Evolutionary conservation across 1,284 basidiomycete species (phyloP).

Genomic region (Volvariella volvacea): DNA sequence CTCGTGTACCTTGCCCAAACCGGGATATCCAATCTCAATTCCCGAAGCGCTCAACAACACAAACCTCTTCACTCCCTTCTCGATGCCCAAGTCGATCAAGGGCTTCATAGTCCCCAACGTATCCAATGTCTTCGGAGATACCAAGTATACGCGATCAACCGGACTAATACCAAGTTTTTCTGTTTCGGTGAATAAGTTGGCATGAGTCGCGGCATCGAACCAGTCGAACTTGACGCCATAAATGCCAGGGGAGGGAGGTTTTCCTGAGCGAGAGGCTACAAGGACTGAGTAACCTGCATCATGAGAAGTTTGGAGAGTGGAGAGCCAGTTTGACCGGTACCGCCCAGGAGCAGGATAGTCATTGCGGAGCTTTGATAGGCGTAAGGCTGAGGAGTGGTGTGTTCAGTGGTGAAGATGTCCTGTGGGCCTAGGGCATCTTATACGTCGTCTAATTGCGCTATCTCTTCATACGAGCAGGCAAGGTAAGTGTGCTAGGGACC

Average conservation of each 20-base stretch:
- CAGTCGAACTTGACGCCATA: slow-evolving; percentile 19
- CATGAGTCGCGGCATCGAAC: slow-evolving; percentile 15
- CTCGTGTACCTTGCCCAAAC: slow-evolving; percentile 8
- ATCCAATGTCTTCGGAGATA: slow-evolving; percentile 15
- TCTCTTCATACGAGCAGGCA: too few species aligned
- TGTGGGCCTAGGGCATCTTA: too few species aligned
- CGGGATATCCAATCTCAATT: neutral
- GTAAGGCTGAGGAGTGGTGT: too few species aligned
- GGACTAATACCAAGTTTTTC: neutral
- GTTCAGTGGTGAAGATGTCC: too few species aligned
- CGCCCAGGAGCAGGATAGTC: slow-evolving; percentile 17
- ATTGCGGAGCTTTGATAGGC: too few species aligned
- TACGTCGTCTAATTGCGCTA: too few species aligned
- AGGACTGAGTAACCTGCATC: slow-evolving; percentile 10
- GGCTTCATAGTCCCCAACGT: slow-evolving; percentile 15
- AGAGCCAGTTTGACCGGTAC: slow-evolving; percentile 15
- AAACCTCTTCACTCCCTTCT: slow-evolving; percentile 1
- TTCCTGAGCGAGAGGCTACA: slow-evolving; percentile 14
- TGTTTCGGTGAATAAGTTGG: slow-evolving; percentile 15
- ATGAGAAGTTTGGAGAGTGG: slow-evolving; percentile 12
- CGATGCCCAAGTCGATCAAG: slow-evolving; percentile 25
- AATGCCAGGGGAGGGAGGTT: slow-evolving; percentile 12
- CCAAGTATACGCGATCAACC: slow-evolving; percentile 18
- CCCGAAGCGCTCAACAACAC: slow-evolving; percentile 1
- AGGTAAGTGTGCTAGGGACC: too few species aligned